Conservation (phyloP, 2,329 filamentous ascomycete species). For the Juglanconis sp. region DNA sequence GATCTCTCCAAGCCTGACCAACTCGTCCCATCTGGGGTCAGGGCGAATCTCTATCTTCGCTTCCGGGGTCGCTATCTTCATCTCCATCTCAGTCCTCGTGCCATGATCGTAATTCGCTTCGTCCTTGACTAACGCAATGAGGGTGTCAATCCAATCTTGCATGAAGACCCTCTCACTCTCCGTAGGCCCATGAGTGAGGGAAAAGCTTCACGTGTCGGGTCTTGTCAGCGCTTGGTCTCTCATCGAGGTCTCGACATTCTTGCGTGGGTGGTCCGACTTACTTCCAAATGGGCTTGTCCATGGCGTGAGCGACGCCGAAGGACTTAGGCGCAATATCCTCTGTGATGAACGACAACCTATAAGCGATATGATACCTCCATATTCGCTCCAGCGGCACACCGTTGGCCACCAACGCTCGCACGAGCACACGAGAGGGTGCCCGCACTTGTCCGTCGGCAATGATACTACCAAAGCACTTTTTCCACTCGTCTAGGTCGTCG, state of each 20-base stretch:
- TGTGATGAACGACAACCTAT: constrained; percentile 39
- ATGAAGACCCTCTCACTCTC: constrained; percentile 31
- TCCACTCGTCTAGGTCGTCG: constrained; percentile 32
- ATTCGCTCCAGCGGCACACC: constrained; percentile 32
- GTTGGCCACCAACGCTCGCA: constrained; percentile 27
- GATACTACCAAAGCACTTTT: constrained; percentile 37
- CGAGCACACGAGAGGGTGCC: constrained; percentile 33
- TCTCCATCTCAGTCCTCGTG: constrained; percentile 31
- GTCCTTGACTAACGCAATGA: constrained; percentile 36
- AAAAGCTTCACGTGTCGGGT: constrained; percentile 26
- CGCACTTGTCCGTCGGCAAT: constrained; percentile 39
- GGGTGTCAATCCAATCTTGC: constrained; percentile 35
- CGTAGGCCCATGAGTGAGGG: constrained; percentile 36
- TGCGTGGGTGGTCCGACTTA: constrained; percentile 21
- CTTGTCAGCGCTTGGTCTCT: neutral
- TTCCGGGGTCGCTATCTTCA: constrained; percentile 33
- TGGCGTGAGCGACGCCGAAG: constrained; percentile 35
- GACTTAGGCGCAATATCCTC: constrained; percentile 34
- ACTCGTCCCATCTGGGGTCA: constrained; percentile 34
- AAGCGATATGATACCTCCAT: constrained; percentile 41
- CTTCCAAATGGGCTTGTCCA: constrained; percentile 43
- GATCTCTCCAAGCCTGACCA: constrained; percentile 26
- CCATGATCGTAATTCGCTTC: constrained; percentile 30
- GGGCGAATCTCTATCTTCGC: constrained; percentile 31
- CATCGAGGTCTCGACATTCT: neutral